Evolutionary conservation across 352 stramenopile species (phyloP), one percentile per base, ranked within the genome.

Genomic region (Pythium scleroteichum): DNA sequence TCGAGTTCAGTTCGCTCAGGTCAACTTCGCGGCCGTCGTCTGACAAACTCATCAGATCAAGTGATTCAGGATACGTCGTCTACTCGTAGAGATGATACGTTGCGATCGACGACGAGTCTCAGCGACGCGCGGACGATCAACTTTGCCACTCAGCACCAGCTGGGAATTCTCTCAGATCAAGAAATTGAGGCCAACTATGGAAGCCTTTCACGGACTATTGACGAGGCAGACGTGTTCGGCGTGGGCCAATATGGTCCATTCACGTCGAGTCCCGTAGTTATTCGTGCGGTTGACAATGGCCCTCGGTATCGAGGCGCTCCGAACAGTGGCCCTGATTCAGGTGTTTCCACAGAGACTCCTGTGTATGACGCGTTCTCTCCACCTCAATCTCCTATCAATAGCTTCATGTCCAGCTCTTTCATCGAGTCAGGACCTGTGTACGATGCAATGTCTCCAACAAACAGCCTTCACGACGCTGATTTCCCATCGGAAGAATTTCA

Each of bases 401-500:
- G 66, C 51, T 69, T 66, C 45, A 61, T 59, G 19, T 59, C 41
- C 17, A 62, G 53, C 32, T 70, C 63, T 17, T 79, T 75, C 46
- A 46, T 73, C 4, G 58, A 62, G 23, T 33, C 22, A 3, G 22
- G 23, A 19, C 59, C 17, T 20, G 17, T 62, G 24, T 92, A 92
- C 51, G 68, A 88, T 57, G 9, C 61, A 14, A 39, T 84, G 19
- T 88, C 78, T n/a, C 76, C 79, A 26, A 83, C 71, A 10, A 82
- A 81, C 57, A 89, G 76, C 46, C 52, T 84, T 2, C 69, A 79
- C 23, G 72, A 88, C 38, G 69, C 62, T 45, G 76, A 87, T 29
- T 88, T 86, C 33, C 69, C 78, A n/a, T 87, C 76, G 8, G 79
- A 88, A 68, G 79, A 89, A 60, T 81, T 89, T 53, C 78, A 85